Evolutionary conservation across 163 green algal species (phyloP).

Genomic region (Prototheca cutis): DNA sequence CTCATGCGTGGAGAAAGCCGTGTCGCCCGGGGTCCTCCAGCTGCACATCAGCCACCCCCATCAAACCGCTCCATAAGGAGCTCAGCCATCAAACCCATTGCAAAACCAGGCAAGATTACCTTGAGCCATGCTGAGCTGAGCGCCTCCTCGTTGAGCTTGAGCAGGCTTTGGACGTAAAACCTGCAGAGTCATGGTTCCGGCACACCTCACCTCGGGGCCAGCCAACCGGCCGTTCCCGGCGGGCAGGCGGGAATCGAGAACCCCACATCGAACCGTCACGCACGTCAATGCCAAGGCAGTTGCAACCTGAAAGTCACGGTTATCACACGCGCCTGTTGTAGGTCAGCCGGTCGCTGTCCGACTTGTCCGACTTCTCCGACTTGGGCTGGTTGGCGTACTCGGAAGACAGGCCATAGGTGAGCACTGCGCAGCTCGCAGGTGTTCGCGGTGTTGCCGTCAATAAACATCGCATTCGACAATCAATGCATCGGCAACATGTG

Average conservation of each 20-base stretch:
- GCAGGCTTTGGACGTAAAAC: slow-evolving; percentile 73
- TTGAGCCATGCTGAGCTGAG: slow-evolving; percentile 68
- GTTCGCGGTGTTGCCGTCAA: not conserved
- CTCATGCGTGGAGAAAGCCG: too few relatives aligned
- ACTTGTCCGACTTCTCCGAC: slow-evolving; percentile 9
- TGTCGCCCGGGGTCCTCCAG: too few relatives aligned
- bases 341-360: slow-evolving; percentile 40
- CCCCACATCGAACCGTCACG: not conserved
- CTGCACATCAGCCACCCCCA: not conserved
- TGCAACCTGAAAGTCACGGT: too few relatives aligned
- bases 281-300: too few relatives aligned
- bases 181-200: too few relatives aligned
- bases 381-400: slow-evolving; percentile 38
- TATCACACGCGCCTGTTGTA: slow-evolving; percentile 37
- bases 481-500: too few relatives aligned
- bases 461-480: too few relatives aligned
- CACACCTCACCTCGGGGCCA: too few relatives aligned
- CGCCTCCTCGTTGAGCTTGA: slow-evolving; percentile 64
- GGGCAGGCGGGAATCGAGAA: too few relatives aligned
- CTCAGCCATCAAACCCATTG: not conserved
- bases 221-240: too few relatives aligned
- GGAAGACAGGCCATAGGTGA: slow-evolving; percentile 47
- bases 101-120: slow-evolving; percentile 19
- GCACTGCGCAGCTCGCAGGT: slow-evolving; percentile 12
- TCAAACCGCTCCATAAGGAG: not conserved